phyloP scores from a whole-genome alignment of 345 rosid genomes.

The Draba incana region DNA sequence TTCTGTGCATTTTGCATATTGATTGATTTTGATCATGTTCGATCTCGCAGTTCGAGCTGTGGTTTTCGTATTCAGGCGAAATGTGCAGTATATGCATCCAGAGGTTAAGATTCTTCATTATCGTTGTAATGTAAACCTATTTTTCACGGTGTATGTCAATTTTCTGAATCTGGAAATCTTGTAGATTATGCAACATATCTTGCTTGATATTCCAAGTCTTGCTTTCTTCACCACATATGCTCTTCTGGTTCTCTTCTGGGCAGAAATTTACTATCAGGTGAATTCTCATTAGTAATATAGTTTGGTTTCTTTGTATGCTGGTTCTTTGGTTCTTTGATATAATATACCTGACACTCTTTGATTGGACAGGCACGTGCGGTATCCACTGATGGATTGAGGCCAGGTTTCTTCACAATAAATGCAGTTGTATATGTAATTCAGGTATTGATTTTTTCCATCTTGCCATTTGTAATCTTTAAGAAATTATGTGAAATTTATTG shows the following conservation, averaged over 20 bases:
- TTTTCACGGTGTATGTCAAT: not conserved
- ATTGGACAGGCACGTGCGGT: constrained; percentile 74
- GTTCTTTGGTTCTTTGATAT: constrained; percentile 3
- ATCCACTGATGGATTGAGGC: constrained; percentile 84
- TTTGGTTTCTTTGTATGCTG: not conserved
- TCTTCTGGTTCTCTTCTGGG: constrained; percentile 93
- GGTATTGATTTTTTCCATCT: constrained; percentile 43
- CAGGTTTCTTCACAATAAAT: constrained; percentile 79
- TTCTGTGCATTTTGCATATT: constrained; percentile 7
- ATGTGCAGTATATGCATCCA: constrained; percentile 65
- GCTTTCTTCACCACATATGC: constrained; percentile 92
- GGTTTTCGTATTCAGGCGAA: constrained; percentile 69
- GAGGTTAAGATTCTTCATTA: constrained; percentile 41
- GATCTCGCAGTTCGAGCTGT: constrained; percentile 63
- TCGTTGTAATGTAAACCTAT: not conserved
- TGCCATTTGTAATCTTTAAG: not conserved
- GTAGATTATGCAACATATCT: constrained; percentile 74
- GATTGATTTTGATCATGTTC: constrained; percentile 18
- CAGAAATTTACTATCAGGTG: constrained; percentile 96
- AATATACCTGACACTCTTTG: constrained; percentile 18
- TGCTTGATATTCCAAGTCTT: constrained; percentile 89
- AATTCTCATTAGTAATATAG: not conserved
- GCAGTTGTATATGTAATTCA: constrained; percentile 74
- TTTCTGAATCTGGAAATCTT: constrained; percentile 14
- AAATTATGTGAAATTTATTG: not conserved